Evolutionary conservation across 2,329 filamentous ascomycete genomes (phyloP), one percentile per base, ranked within the genome.

Genomic region (Aspergillus neotritici): DNA sequence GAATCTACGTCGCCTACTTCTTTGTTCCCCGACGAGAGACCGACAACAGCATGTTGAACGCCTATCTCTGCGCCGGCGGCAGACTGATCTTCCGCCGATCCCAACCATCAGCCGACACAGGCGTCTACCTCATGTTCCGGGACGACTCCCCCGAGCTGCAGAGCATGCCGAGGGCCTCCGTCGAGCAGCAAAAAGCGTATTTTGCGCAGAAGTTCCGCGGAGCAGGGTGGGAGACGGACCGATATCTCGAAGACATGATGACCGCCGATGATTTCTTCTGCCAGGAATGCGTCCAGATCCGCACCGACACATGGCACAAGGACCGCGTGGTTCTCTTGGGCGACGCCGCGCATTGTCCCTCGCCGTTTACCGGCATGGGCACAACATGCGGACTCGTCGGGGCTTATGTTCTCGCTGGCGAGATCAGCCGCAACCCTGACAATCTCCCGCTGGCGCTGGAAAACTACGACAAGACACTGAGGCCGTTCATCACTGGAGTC

Each of bases 361-460:
- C 61, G 4, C 60, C 64, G 1, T 53, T 62, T 2, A 67, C 55
- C 0, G 69, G 64, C 7, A 49, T 58, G 31, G 68, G 67, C 1
- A 69, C 67, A 1, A 65, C 54, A 3, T 51, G 52, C 2, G 59
- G 60, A 11, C 47, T 71, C 2, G 51, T 62, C 3, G 67, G 66
- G 0, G 75, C 76, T 0, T 82, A 82, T 52, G 60, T 79, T 2
- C 64, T 83, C 4, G 78, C 78, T 0, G 79, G 79, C 2, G 78
- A 69, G 42, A 53, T 70, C 11, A 40, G 41, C 11, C 56, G 48
- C 12, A 49, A 62, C 28, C 31, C 43, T 1, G 50, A 53, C 7
- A 31, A 59, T 40, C 12, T 57, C 2, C 4, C 42, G 3, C 33
- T 15, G 15, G 57, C 60, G 1, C 51, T 63, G 16, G 30, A 21